phyloP scores from a whole-genome alignment of 2,329 filamentous ascomycete species.

The Tolypocladium tropicale region DNA sequence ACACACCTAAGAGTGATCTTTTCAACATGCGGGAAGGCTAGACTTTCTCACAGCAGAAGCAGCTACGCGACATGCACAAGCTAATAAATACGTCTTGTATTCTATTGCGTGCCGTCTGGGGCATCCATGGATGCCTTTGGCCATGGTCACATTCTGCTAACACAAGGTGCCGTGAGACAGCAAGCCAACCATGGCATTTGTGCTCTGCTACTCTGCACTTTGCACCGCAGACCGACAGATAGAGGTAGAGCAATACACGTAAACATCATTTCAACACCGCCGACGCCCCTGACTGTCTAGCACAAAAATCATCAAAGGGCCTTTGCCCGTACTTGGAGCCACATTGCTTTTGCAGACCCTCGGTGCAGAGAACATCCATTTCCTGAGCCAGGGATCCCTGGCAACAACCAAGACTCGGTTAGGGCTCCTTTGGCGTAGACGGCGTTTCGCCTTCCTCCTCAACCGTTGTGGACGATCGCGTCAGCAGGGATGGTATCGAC shows the following conservation, averaged over 20 bases:
- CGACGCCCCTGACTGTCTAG: background rate
- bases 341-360: background rate
- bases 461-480: constrained; percentile 32
- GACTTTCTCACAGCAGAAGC: background rate
- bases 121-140: no score
- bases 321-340: background rate
- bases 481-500: constrained; percentile 36
- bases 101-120: background rate
- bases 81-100: no score
- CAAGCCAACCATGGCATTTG: background rate
- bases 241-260: no score
- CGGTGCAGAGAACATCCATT: background rate
- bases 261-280: background rate
- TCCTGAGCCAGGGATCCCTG: background rate
- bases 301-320: background rate
- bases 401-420: background rate
- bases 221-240: background rate
- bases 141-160: background rate
- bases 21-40: background rate
- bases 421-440: constrained; percentile 9
- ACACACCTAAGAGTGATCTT: background rate
- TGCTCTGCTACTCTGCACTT: no score
- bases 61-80: no score
- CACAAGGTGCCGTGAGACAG: background rate
- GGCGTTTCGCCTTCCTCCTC: constrained; percentile 22